Percentiles rank a stretch among this genome's conserved stretches.
Conservation (phyloP, 2,329 filamentous ascomycete species). For the Phaeosphaeria sp. region DNA sequence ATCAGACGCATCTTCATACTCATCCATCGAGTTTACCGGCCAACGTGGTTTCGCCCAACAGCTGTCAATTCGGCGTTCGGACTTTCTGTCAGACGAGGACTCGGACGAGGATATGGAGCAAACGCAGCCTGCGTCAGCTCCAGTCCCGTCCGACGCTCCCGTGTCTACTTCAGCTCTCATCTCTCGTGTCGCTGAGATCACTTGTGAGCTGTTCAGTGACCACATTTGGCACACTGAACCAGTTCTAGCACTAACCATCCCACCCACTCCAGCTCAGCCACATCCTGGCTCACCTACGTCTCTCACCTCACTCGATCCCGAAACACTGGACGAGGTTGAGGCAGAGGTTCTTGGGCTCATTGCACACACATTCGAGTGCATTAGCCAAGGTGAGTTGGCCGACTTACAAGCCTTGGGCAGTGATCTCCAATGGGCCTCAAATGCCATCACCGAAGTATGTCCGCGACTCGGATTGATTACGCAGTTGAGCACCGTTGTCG, state of each 20-base stretch:
- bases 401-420: neutral
- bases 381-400: neutral
- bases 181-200: neutral
- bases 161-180: neutral
- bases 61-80: neutral
- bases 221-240: conserved; percentile 3
- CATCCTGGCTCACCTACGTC: neutral
- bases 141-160: neutral
- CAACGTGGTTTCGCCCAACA: conserved; percentile 2
- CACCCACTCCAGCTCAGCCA: neutral
- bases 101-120: neutral
- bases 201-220: neutral
- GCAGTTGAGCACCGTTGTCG: conserved; percentile 5
- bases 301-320: neutral
- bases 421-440: conserved; percentile 8
- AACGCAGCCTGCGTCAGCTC: neutral
- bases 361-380: conserved; percentile 4
- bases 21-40: conserved; percentile 5
- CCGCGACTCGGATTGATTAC: neutral
- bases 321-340: neutral
- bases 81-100: conserved; percentile 7
- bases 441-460: conserved; percentile 1
- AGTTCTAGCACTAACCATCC: neutral
- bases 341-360: conserved; percentile 5
- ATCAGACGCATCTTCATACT: conserved; percentile 1